These are phyloP conservation scores for Zygosaccharomyces pseudorouxii DNA, from an alignment of 805 yeast species.

Conservation along the genomic window DNA sequence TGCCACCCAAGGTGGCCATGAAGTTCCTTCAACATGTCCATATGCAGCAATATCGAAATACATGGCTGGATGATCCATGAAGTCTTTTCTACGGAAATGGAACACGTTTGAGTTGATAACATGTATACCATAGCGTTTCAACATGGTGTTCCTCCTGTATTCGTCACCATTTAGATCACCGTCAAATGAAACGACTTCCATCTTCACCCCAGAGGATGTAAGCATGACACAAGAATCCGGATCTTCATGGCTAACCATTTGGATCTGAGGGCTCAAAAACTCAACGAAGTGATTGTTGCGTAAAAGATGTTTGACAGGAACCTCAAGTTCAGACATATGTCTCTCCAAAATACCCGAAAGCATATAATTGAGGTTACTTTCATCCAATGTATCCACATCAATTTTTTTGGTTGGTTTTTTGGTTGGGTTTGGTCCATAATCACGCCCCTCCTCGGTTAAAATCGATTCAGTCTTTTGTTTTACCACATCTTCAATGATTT, in stretches of 20 bases:
- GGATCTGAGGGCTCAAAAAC: constrained; percentile 79
- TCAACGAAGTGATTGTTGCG: constrained; percentile 59
- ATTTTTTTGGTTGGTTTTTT: not conserved
- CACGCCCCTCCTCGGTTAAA: not conserved
- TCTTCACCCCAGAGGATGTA: constrained; percentile 67
- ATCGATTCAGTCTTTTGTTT: constrained; percentile 23
- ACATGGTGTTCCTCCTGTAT: constrained; percentile 45
- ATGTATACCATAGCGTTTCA: constrained; percentile 65
- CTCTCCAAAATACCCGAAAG: constrained; percentile 41
- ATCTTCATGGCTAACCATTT: constrained; percentile 49
- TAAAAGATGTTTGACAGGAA: constrained; percentile 36
- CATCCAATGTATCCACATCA: constrained; percentile 7
- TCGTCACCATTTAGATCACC: constrained; percentile 42
- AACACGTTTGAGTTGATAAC: constrained; percentile 68
- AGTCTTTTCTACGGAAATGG: constrained; percentile 53
- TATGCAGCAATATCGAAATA: constrained; percentile 49
- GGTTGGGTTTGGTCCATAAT: not conserved
- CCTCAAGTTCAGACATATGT: constrained; percentile 42
- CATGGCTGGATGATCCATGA: constrained; percentile 38
- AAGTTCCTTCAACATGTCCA: constrained; percentile 45
- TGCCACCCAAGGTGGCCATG: constrained; percentile 93
- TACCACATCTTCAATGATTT: constrained; percentile 48
- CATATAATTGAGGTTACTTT: constrained; percentile 10
- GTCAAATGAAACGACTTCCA: constrained; percentile 62
- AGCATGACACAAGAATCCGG: constrained; percentile 59